Base-by-base conservation (phyloP, 495 filamentous ascomycete species). In the Pyrenopolyporus hunteri region DNA sequence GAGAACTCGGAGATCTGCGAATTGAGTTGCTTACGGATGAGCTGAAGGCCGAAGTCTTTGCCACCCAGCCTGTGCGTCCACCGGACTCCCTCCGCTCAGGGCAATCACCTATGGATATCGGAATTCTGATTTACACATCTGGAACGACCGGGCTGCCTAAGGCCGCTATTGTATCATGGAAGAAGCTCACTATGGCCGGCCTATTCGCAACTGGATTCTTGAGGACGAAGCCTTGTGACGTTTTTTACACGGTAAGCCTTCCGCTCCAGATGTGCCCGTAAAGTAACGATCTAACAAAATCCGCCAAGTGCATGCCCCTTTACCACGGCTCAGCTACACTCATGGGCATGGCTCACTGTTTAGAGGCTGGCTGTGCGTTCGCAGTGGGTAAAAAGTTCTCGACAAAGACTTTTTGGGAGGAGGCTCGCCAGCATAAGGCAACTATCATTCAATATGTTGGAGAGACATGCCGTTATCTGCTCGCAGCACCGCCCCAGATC, bases 381-480 rank as follows among this genome's bases (percentile, higher is more conserved):
- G 79, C 87, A 54, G 67, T 98, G 7, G 88, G 89, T 29, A 89
- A 85, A 63, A 87, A 87, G 61, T 98, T 98, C 77, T 91, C 88
- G 9, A 91, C 86, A 2, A 82, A 81, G 28, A 89, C 80, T 1
- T 98, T 96, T 75, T 95, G 91, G 87, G 80, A 83, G 22, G 91
- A 96, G 50, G 87, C 88, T 17, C 84, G 89, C 6, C 80, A 83
- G 20, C 84, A 83, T 29, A 71, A 89, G 17, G 88, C 93, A 22
- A 96, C 90, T 0, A 78, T 91, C 16, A 88, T 98, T 58, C 94
- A 97, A 67, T 98, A 98, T 63, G 93, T 98, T 7, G 94, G 94
- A 28, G 94, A 98, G 70, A 97, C 90, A 0, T 91, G 92, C 57
- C 87, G 94, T 1, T 98, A 98, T 71, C 83, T 98, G 11, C 82